A percentile compares a stretch with the other conserved stretches of the same genome.
These are phyloP conservation scores for Cryptococcus hybrid DNA, from an alignment of 1,284 basidiomycete species.

Conservation along the genomic window DNA sequence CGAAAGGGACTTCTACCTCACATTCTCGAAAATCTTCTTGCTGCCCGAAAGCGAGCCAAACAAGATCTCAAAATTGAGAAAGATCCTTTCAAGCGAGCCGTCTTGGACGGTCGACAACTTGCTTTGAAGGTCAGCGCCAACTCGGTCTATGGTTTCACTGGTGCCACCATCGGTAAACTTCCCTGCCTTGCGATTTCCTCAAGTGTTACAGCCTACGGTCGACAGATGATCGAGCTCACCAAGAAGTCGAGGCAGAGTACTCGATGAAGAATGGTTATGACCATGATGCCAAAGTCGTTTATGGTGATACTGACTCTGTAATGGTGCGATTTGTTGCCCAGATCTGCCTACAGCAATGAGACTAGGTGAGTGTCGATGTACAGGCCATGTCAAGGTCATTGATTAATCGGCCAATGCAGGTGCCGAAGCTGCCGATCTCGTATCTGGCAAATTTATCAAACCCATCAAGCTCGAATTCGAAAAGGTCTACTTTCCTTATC, in stretches of 20 bases:
- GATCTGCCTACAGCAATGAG: constrained; percentile 84
- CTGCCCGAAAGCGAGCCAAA: constrained; percentile 87
- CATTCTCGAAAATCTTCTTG: constrained; percentile 88
- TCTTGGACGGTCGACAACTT: constrained; percentile 89
- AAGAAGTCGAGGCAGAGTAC: constrained; percentile 87
- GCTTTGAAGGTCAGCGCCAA: constrained; percentile 96
- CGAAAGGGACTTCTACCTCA: constrained; percentile 85
- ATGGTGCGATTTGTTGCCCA: constrained; percentile 89
- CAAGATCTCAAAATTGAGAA: constrained; percentile 91
- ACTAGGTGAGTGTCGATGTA: constrained; percentile 60
- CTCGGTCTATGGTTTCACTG: constrained; percentile 96
- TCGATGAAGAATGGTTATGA: constrained; percentile 78
- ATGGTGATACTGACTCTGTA: constrained; percentile 96
- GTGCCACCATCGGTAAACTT: constrained; percentile 90
- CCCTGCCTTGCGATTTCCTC: constrained; percentile 93
- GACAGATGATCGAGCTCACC: constrained; percentile 96
- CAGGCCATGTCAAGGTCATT: not conserved
- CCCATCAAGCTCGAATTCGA: constrained; percentile 98
- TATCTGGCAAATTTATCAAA: constrained; percentile 84
- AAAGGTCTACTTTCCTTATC: constrained; percentile 95
- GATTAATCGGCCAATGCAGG: constrained; percentile 56
- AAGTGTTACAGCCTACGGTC: constrained; percentile 87
- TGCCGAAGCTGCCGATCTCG: constrained; percentile 89
- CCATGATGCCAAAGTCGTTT: constrained; percentile 87
- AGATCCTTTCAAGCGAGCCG: constrained; percentile 91